A percentile compares a stretch with the other conserved stretches of the same genome.
These are phyloP conservation scores for Allomyces javanicus DNA, from an alignment of 192 early-diverging fungal species.

Conservation along the genomic window DNA sequence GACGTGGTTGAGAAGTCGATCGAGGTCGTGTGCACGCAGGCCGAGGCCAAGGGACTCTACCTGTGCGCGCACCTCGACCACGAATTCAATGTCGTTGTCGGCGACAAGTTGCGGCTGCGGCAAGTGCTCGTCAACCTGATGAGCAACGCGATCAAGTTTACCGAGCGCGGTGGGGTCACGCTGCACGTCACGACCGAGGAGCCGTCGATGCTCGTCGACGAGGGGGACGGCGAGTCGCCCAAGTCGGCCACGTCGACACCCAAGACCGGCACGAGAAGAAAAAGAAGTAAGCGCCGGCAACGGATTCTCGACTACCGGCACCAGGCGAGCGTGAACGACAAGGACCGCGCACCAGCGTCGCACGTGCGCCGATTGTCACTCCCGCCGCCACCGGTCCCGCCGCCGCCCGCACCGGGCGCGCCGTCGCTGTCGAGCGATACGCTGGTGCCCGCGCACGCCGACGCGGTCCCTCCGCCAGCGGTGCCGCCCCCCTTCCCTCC, in stretches of 20 bases:
- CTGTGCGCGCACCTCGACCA: constrained; percentile 46
- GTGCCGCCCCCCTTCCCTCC: no score
- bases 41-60: constrained; percentile 50
- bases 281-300: background rate
- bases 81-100: constrained; percentile 44
- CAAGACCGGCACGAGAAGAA: no score
- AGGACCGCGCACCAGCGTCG: constrained; percentile 3
- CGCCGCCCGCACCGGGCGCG: no score
- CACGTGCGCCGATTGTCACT: background rate
- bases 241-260: no score
- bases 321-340: background rate
- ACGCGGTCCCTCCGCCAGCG: no score
- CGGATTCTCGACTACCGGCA: constrained; percentile 6
- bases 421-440: no score
- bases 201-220: background rate
- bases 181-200: constrained; percentile 22
- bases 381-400: no score
- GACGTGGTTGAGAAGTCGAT: constrained; percentile 42
- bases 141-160: constrained; percentile 75
- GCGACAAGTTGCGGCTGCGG: constrained; percentile 50
- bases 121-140: constrained; percentile 69
- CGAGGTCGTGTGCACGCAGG: constrained; percentile 49
- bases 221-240: background rate
- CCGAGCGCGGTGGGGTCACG: constrained; percentile 45
- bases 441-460: no score